These are phyloP conservation scores for Penstemon davidsonii DNA, from an alignment of 257 asterid genomes.

Conservation along the genomic window DNA sequence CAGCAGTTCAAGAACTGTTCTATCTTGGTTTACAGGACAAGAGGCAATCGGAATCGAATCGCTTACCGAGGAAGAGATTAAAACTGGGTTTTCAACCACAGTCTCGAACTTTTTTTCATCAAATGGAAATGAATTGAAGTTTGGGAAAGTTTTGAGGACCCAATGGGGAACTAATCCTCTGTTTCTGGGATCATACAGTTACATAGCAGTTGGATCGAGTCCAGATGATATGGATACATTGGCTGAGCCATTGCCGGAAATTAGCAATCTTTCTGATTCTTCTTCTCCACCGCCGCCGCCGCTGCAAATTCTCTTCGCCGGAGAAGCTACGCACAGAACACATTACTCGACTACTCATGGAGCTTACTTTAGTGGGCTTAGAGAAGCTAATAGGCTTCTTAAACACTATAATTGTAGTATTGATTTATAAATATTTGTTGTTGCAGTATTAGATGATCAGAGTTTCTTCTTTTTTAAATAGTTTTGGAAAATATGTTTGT, in stretches of 20 bases:
- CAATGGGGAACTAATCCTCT: conserved; percentile 90
- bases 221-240: conserved; percentile 67
- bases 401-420: conserved; percentile 54
- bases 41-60: conserved; percentile 75
- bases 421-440: conserved; percentile 37
- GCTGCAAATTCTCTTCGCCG: conserved; percentile 79
- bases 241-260: conserved; percentile 78
- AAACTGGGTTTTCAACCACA: conserved; percentile 57
- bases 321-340: conserved; percentile 84
- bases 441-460: conserved; percentile 33
- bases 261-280: conserved; percentile 1
- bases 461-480: conserved; percentile 16
- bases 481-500: conserved; percentile 23
- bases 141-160: conserved; percentile 58
- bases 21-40: conserved; percentile 83
- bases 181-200: conserved; percentile 80
- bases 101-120: conserved; percentile 47
- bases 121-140: conserved; percentile 20
- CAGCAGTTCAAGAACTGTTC: conserved; percentile 43
- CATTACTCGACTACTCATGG: conserved; percentile 97
- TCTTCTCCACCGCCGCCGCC: conserved; percentile 46
- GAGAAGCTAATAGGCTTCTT: conserved; percentile 92
- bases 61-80: conserved; percentile 57
- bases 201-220: conserved; percentile 82
- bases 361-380: conserved; percentile 81